These are phyloP conservation scores for Fusarium papillatum DNA, from an alignment of 2,329 filamentous ascomycete genomes.

Conservation along the genomic window DNA sequence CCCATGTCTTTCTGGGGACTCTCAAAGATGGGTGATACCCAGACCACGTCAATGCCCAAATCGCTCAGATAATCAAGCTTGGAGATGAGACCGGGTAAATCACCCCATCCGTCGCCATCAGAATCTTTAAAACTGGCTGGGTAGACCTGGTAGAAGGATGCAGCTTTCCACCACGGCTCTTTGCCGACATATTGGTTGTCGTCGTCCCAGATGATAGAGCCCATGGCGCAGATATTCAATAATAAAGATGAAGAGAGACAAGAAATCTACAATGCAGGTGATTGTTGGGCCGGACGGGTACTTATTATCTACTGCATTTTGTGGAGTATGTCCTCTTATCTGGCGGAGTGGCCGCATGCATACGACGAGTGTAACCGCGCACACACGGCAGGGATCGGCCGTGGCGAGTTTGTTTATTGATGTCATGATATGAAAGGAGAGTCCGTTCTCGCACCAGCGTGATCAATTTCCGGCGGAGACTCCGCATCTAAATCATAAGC, in stretches of 20 bases:
- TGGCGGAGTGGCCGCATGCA: neutral
- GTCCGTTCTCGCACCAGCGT: neutral
- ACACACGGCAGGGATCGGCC: slow-evolving; percentile 16
- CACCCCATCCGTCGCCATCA: slow-evolving; percentile 39
- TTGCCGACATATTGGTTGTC: slow-evolving; percentile 49
- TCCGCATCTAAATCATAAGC: slow-evolving; percentile 1
- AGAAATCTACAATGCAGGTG: neutral
- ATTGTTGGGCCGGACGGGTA: neutral
- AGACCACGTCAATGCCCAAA: slow-evolving; percentile 48
- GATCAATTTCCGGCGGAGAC: slow-evolving; percentile 16
- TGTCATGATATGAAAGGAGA: neutral
- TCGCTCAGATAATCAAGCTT: slow-evolving; percentile 40
- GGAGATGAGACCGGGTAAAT: slow-evolving; percentile 40
- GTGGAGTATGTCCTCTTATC: neutral
- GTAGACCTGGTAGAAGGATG: slow-evolving; percentile 58
- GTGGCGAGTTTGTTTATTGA: neutral
- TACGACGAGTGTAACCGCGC: neutral
- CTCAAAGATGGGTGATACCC: slow-evolving; percentile 47
- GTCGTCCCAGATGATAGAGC: slow-evolving; percentile 48
- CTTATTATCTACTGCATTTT: neutral
- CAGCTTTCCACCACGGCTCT: slow-evolving; percentile 56
- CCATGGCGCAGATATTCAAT: slow-evolving; percentile 41
- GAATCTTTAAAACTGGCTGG: slow-evolving; percentile 42
- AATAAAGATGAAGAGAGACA: neutral
- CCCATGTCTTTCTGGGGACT: slow-evolving; percentile 72